Percentiles rank a stretch among this genome's conserved stretches.
Evolutionary conservation across 768 basidiomycete species (phyloP).

Genomic region (Auriculariales sp.): DNA sequence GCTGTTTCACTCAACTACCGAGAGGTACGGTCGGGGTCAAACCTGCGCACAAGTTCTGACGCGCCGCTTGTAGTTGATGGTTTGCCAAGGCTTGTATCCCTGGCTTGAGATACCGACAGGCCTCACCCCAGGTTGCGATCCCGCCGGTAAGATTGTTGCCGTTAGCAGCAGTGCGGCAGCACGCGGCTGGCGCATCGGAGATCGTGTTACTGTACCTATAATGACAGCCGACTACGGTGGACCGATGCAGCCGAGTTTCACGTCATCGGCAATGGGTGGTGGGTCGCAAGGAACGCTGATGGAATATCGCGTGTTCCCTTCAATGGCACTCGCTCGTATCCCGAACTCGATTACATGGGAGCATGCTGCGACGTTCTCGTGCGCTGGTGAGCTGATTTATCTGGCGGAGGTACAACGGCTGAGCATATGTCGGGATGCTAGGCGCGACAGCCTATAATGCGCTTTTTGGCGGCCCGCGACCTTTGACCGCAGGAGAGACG

Average conservation of each 20-base stretch:
- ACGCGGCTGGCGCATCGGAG: neutral
- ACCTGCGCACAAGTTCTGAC: neutral
- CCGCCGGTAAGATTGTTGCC: neutral
- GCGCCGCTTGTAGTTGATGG: too few species aligned
- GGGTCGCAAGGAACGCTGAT: neutral
- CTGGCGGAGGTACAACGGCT: neutral
- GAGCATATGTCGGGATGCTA: constrained; percentile 29
- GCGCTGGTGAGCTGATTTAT: constrained; percentile 13
- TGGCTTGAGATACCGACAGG: too few species aligned
- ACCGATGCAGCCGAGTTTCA: neutral
- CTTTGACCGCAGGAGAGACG: constrained; percentile 42
- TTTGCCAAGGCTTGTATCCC: too few species aligned
- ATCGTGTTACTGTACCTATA: neutral
- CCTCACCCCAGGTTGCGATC: neutral
- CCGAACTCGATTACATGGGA: constrained; percentile 47
- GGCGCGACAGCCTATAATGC: constrained; percentile 53
- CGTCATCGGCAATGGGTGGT: too few species aligned
- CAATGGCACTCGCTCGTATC: constrained; percentile 24
- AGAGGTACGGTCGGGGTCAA: neutral
- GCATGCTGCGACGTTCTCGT: constrained; percentile 53
- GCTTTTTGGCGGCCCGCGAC: constrained; percentile 27
- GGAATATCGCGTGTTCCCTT: neutral
- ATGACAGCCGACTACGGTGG: neutral
- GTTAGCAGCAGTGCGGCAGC: neutral
- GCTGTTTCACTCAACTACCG: neutral